Conservation (phyloP, 2,329 filamentous ascomycete species). For the Aspergillus sp. region DNA sequence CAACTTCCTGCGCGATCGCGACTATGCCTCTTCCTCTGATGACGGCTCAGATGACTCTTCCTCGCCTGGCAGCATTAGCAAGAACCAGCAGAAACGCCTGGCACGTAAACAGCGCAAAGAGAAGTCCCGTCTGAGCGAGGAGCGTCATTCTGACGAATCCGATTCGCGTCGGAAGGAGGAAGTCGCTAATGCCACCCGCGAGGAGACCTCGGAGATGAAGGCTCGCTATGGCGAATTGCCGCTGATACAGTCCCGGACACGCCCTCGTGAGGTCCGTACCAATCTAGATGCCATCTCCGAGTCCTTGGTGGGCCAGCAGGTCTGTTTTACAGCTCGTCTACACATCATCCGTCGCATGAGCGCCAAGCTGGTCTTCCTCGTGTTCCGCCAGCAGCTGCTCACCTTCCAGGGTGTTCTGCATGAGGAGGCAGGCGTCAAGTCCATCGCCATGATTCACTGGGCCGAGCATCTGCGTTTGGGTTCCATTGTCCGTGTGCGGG, state of each 20-base stretch:
- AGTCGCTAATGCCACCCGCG: constrained; percentile 48
- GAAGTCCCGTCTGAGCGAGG: constrained; percentile 45
- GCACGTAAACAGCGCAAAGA: constrained; percentile 44
- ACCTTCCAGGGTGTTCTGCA: constrained; percentile 83
- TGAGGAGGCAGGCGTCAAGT: constrained; percentile 60
- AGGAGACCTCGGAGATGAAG: constrained; percentile 61
- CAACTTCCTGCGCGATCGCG: constrained; percentile 43
- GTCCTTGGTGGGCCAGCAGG: constrained; percentile 58
- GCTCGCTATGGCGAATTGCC: constrained; percentile 60
- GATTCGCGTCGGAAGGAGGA: constrained; percentile 46
- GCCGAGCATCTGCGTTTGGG: constrained; percentile 79
- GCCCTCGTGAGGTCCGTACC: constrained; percentile 50
- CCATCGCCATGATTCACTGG: constrained; percentile 80
- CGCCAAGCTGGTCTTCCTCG: constrained; percentile 77
- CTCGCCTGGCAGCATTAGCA: constrained; percentile 39
- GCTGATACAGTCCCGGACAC: constrained; percentile 59
- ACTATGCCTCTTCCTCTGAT: constrained; percentile 47
- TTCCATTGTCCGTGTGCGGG: constrained; percentile 74
- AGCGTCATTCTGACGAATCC: constrained; percentile 42
- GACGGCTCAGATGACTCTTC: constrained; percentile 44
- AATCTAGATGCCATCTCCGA: constrained; percentile 55
- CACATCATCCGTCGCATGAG: constrained; percentile 82
- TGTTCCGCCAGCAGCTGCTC: constrained; percentile 79
- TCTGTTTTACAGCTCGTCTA: constrained; percentile 70
- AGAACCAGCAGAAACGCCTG: constrained; percentile 49